phyloP scores from a whole-genome alignment of 768 basidiomycete species.

The Termitomyces titanicus region DNA sequence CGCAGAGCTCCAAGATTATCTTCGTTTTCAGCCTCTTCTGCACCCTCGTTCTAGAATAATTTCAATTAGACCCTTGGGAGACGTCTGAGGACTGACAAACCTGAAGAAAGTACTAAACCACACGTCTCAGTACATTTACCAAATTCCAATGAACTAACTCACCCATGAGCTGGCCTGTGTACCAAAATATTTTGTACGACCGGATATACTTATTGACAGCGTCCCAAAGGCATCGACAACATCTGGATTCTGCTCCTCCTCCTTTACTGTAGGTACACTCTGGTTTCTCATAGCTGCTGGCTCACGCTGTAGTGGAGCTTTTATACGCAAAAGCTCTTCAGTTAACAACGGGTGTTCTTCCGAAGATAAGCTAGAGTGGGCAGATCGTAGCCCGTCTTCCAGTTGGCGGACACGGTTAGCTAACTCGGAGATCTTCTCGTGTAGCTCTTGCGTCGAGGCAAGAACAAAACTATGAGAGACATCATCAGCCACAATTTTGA shows the following conservation, averaged over 20 bases:
- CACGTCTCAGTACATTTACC: constrained; percentile 9
- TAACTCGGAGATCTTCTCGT: constrained; percentile 77
- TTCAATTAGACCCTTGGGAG: constrained; percentile 4
- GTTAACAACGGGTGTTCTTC: constrained; percentile 65
- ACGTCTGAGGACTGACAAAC: constrained; percentile 20
- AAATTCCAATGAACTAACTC: constrained; percentile 21
- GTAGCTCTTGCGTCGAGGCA: constrained; percentile 75
- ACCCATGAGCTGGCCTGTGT: constrained; percentile 79
- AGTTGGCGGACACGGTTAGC: constrained; percentile 72
- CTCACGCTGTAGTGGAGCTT: constrained; percentile 74
- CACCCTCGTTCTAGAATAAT: constrained; percentile 53
- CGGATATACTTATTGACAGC: constrained; percentile 67
- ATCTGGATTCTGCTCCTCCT: constrained; percentile 63
- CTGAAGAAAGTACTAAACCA: constrained; percentile 66
- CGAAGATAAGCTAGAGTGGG: constrained; percentile 53
- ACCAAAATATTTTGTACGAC: constrained; percentile 73
- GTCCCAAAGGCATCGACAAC: constrained; percentile 80
- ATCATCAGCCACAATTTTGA: background rate
- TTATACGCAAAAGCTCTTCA: constrained; percentile 72
- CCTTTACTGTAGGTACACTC: constrained; percentile 38
- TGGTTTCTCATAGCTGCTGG: constrained; percentile 38
- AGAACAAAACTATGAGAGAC: constrained; percentile 60
- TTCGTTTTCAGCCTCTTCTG: constrained; percentile 51
- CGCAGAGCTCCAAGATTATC: constrained; percentile 47
- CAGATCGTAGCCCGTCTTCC: constrained; percentile 63